Conservation (phyloP, 2,329 filamentous ascomycete species). For the Penicillium expansum region DNA sequence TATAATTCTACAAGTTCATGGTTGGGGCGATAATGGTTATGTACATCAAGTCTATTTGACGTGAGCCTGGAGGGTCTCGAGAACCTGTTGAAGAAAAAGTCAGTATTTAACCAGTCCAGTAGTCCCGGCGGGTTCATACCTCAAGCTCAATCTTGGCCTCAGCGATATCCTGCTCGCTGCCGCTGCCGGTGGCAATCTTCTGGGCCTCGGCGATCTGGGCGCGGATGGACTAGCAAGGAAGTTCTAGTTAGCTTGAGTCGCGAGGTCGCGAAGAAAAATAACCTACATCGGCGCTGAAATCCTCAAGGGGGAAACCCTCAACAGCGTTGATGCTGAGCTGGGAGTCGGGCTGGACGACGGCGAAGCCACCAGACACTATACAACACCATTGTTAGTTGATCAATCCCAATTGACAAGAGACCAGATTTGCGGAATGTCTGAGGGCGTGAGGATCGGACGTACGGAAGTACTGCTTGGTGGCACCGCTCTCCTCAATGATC, state of each 20-base stretch:
- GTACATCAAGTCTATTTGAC: constrained; percentile 48
- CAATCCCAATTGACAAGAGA: constrained; percentile 4
- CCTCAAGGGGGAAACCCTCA: constrained; percentile 90
- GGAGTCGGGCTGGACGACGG: constrained; percentile 93
- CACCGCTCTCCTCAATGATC: constrained; percentile 86
- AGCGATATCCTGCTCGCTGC: constrained; percentile 95
- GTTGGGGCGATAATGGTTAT: constrained; percentile 37
- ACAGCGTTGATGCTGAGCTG: constrained; percentile 96
- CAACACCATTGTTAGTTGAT: constrained; percentile 20
- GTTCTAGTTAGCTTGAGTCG: constrained; percentile 6
- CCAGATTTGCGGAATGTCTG: constrained; percentile 3
- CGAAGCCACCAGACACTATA: constrained; percentile 92
- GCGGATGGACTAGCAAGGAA: constrained; percentile 61
- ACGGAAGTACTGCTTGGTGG: constrained; percentile 97
- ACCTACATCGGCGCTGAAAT: constrained; percentile 81
- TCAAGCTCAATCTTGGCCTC: constrained; percentile 99
- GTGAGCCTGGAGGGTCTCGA: constrained; percentile 50
- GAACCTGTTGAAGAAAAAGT: constrained; percentile 37
- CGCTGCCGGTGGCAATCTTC: constrained; percentile 85
- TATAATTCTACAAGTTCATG: constrained; percentile 44
- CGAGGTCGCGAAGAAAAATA: background rate
- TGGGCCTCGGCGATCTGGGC: constrained; percentile 91
- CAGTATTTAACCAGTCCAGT: constrained; percentile 3
- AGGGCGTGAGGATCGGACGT: constrained; percentile 45
- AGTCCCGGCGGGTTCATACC: constrained; percentile 54